These are phyloP conservation scores for Pseudopithomyces chartarum DNA, from an alignment of 2,329 filamentous ascomycete species.

Conservation along the genomic window DNA sequence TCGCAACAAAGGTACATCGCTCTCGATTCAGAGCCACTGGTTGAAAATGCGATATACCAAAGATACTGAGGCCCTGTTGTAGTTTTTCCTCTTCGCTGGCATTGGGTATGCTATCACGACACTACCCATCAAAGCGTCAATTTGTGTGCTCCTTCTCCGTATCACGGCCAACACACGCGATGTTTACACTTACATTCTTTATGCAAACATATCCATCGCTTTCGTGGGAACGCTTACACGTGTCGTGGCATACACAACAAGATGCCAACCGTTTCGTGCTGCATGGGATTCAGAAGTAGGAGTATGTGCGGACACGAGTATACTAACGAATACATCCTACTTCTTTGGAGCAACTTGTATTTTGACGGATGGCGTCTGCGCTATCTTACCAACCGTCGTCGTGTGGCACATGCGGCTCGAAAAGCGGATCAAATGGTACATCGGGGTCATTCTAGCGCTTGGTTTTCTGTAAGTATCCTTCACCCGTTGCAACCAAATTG, in stretches of 20 bases:
- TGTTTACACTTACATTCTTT: not conserved
- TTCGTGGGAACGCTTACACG: not conserved
- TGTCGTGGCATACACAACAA: not conserved
- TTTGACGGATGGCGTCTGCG: slow-evolving; percentile 3
- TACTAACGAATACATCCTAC: slow-evolving; percentile 1
- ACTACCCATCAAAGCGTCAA: slow-evolving; percentile 8
- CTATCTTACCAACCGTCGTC: not conserved
- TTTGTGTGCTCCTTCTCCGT: slow-evolving; percentile 5
- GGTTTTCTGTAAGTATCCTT: slow-evolving; percentile 3
- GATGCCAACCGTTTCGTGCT: slow-evolving; percentile 1
- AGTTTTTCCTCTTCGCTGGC: slow-evolving; percentile 5
- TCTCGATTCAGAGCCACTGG: not conserved
- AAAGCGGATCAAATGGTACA: not conserved
- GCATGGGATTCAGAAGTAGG: not conserved
- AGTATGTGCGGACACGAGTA: not conserved
- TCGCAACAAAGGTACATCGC: not conserved
- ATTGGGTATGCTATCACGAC: slow-evolving; percentile 4
- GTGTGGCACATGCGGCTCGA: slow-evolving; percentile 2
- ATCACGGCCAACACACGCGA: not conserved
- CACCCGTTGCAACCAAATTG: not conserved
- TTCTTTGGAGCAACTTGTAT: slow-evolving; percentile 7
- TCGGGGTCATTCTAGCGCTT: slow-evolving; percentile 1
- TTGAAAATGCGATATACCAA: not conserved
- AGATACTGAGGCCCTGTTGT: not conserved
- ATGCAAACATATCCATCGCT: not conserved